Base-by-base conservation (phyloP, 75 land plant genomes). In the Selaginella moellendorffii region DNA sequence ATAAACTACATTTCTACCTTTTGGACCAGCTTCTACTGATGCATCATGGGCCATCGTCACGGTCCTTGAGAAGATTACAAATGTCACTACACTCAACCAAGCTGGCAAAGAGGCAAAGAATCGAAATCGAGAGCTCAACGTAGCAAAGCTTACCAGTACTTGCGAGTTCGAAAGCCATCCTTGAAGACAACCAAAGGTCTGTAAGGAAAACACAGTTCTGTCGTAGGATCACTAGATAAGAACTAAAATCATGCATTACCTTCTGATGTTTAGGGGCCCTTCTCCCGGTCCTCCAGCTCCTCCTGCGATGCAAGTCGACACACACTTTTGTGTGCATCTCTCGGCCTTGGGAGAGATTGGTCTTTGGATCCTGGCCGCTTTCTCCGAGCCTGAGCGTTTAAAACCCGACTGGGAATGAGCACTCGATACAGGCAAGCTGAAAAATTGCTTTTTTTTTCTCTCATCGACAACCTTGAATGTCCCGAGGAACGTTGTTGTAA, bases 111-210 rank as follows among this genome's bases (percentile, higher is more conserved):
- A 22, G 20, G 22, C 23, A 5, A 5, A 2, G 22, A 23, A n/a
- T n/a, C n/a, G n/a, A n/a, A n/a, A n/a, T n/a, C n/a, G n/a, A n/a
- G n/a, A n/a, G n/a, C n/a, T n/a, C 14, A 56, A 56, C 25, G n/a
- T 56, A 56, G n/a, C 5, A 19, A 8, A 21, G 20, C 68, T 53
- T 78, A 91, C 97, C 97, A 88, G 68, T 92, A 92, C 51, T 72
- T 74, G 28, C 97, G 84, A 53, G 82, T 85, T 28, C 96, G 70
- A 51, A 92, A 88, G 23, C 85, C 83, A 29, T 85, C 66, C 74
- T 92, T 92, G 80, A 92, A 92, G n/a, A 88, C 97, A 25, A 91
- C 89, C 30, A 91, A 71, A 63, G 97, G 97, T 60, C 93, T 91
- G 87, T 18, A 46, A 25, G 25, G n/a, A n/a, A n/a, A 36, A 36